Conservation (phyloP, 2,329 filamentous ascomycete genomes). For the Sporothrix luriei region DNA sequence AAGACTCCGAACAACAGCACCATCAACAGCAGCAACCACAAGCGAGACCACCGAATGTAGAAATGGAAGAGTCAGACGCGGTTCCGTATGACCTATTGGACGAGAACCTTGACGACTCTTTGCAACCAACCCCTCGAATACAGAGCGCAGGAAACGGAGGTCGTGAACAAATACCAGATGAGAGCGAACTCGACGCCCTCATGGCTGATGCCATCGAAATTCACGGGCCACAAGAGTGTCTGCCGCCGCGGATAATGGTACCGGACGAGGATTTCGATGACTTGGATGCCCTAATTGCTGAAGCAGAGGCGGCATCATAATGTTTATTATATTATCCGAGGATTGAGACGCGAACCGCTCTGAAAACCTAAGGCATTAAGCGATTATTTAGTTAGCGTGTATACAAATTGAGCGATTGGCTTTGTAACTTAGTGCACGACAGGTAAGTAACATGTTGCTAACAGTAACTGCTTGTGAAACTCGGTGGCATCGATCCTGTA, state of each 20-base stretch:
- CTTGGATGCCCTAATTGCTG: constrained; percentile 51
- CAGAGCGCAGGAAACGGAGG: constrained; percentile 25
- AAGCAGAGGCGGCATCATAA: constrained; percentile 42
- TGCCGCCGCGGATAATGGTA: constrained; percentile 33
- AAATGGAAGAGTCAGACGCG: constrained; percentile 41
- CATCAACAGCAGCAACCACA: background rate
- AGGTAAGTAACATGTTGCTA: no score
- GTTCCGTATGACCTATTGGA: constrained; percentile 47
- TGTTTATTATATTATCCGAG: no score
- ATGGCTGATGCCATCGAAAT: constrained; percentile 53
- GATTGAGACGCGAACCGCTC: background rate
- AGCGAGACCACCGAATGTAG: constrained; percentile 38
- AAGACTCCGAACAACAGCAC: background rate
- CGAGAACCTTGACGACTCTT: constrained; percentile 42
- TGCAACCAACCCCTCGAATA: background rate
- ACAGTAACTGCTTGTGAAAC: no score
- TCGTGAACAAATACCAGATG: constrained; percentile 44
- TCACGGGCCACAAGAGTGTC: constrained; percentile 24
- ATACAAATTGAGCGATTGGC: background rate
- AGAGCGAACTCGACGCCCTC: constrained; percentile 55
- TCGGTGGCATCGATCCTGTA: background rate
- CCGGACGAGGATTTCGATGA: constrained; percentile 44
- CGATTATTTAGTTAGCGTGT: constrained; percentile 7
- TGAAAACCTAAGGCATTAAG: background rate
- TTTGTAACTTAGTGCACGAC: background rate